Evolutionary conservation across 441 rosid genomes (phyloP).

Genomic region (Aquilaria agallochum): DNA sequence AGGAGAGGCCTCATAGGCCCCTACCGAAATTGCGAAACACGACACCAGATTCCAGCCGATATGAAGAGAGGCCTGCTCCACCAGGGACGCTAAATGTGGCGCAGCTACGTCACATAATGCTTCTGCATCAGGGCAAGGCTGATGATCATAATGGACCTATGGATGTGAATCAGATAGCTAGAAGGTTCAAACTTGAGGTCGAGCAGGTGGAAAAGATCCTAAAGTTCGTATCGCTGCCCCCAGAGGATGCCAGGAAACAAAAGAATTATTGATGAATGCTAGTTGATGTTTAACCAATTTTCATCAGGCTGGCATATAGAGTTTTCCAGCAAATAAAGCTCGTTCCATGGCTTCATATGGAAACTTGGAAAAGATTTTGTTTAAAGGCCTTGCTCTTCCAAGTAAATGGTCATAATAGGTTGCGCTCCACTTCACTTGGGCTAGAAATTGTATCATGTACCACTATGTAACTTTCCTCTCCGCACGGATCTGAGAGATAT

Average conservation of each 20-base stretch:
- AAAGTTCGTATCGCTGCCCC: constrained; percentile 61
- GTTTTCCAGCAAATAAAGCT: constrained; percentile 24
- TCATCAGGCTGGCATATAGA: too few species aligned
- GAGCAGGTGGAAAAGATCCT: constrained; percentile 54
- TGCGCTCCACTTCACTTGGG: too few species aligned
- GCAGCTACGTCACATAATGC: constrained; percentile 78
- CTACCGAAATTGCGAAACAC: constrained; percentile 81
- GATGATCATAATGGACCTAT: constrained; percentile 63
- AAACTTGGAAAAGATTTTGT: too few species aligned
- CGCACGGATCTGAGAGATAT: too few species aligned
- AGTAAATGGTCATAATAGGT: too few species aligned
- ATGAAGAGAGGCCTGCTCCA: constrained; percentile 60
- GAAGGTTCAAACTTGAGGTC: constrained; percentile 53
- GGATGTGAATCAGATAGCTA: constrained; percentile 59
- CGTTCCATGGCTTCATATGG: not conserved
- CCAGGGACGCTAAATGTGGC: constrained; percentile 77
- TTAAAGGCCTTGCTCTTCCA: too few species aligned
- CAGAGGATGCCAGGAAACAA: constrained; percentile 44
- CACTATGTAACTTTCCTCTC: too few species aligned
- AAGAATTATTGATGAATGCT: constrained; percentile 20
- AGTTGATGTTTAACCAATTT: not conserved
- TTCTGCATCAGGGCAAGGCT: constrained; percentile 73
- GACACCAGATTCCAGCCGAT: constrained; percentile 51
- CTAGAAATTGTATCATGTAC: too few species aligned
- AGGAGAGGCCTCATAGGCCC: constrained; percentile 62